Base-by-base conservation (phyloP, 495 filamentous ascomycete genomes). In the Apodospora peruviana region DNA sequence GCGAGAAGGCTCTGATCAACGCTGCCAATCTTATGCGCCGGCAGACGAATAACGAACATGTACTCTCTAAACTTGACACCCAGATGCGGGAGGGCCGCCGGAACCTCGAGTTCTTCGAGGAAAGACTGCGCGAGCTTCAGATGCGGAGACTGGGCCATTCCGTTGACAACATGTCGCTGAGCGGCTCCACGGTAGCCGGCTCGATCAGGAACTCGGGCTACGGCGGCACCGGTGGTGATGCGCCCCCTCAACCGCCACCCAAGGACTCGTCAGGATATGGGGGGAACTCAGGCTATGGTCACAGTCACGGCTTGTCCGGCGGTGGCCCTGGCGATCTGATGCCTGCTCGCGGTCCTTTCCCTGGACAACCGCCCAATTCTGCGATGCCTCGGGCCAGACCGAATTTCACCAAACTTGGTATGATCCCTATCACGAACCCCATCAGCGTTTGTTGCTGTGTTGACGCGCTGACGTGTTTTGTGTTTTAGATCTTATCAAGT, bases 401-500 rank as follows among this genome's bases (percentile, higher is more conserved):
- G 20, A 96, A 97, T 65, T 99, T 90, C 65, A 93, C 88, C 56
- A 97, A 95, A 70, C 84, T 99, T 58, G 93, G 93, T 98, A 72
- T 52, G 83, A 71, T 34, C 32, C 21, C 19, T 11, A 43, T 45
- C 36, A 1, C 21, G 18, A 23, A 9, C 39, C 17, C 5, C 47
- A 22, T 21, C 25, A 18, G 32, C 16, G 27, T 8, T 17, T 10
- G 40, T 38, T 11, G 27, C 19, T 5, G 24, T 42, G 8, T 22
- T 40, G 43, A 59, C 67, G 34, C 67, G 51, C n/a, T 9, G 23
- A 9, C 42, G 3, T 11, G 18, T 1, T 4, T 19, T 20, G 16
- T 18, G 18, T 5, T 4, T 48, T 59, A 97, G 93, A 98, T 74
- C 77, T 99, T 46, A 97, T 99, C 71, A 99, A 96, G 82, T 96